Base-by-base conservation (phyloP, 768 basidiomycete species). In the Russula sp. region DNA sequence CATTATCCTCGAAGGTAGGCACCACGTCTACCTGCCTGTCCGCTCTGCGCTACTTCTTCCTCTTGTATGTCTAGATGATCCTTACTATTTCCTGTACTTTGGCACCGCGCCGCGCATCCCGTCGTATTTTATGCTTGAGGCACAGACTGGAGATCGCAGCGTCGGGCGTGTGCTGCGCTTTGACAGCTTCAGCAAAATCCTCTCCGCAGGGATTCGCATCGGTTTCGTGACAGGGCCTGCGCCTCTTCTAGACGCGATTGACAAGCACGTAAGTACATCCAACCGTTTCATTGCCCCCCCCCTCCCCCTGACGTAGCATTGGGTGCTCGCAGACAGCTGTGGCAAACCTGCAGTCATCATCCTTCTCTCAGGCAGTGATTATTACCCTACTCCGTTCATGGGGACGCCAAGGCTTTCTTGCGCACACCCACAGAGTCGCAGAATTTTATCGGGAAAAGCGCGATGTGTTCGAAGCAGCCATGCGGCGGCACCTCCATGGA, bases 161-260 rank as follows among this genome's bases (percentile, higher is more conserved):
- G 80, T 82, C 27, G 94, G 94, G 3, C 83, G 87, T 13, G 92
- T 96, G 44, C 68, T 96, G 20, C 84, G 94, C 45, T 93, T 96
- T 72, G 94, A 97, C 71, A 92, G 89, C 70, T 79, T 96, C 58
- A 92, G 89, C 59, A 97, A 97, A 76, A 78, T 95, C 48, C 78
- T 87, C 22, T 86, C 85, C 18, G 80, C 86, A 22, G 89, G 91
- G 13, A 83, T 92, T 70, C 84, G 90, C 20, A 79, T 94, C 63
- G 94, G 93, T 8, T 94, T 89, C 70, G 84, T 83, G 3, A 84
- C 87, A 8, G 93, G 89, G 8, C 92, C 94, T 18, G 79, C 79
- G 52, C 73, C 77, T 10, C 75, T 97, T 40, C 71, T 91, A 18
- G 76, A 83, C 54, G 83, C 83, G 1, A 88, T 95, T 55, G 86